These are phyloP conservation scores for Melampsora larici-populina DNA, from an alignment of 1,284 basidiomycete genomes.

Conservation along the genomic window DNA sequence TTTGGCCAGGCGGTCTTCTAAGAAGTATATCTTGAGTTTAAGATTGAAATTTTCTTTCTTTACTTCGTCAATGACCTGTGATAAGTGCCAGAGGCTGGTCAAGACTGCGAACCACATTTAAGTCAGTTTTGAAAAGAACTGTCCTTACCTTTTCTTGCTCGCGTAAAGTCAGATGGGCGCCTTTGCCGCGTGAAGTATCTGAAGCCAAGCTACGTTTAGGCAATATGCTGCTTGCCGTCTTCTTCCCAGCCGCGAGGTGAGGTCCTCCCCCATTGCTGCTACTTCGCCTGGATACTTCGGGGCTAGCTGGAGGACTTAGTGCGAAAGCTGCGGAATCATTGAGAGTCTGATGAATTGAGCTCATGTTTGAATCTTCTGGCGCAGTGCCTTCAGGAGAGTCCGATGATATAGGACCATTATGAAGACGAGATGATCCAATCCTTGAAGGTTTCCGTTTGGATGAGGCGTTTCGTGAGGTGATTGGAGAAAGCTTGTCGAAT, in stretches of 20 bases:
- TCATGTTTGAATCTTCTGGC: slow-evolving; percentile 1
- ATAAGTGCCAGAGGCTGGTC: background rate
- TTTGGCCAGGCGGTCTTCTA: slow-evolving; percentile 76
- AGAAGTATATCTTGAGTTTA: slow-evolving; percentile 86
- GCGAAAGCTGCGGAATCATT: slow-evolving; percentile 40
- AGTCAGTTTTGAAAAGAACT: background rate
- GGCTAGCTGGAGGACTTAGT: slow-evolving; percentile 34
- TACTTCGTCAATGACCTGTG: slow-evolving; percentile 80
- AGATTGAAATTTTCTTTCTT: slow-evolving; percentile 95
- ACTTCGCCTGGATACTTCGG: slow-evolving; percentile 11
- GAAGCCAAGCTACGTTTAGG: slow-evolving; percentile 13
- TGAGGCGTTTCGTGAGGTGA: background rate
- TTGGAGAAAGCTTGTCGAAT: background rate
- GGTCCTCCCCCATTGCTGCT: background rate
- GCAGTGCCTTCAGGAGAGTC: background rate
- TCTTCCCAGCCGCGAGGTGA: background rate
- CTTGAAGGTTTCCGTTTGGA: background rate
- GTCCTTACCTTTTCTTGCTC: slow-evolving; percentile 82
- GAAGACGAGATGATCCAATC: background rate
- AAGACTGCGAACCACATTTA: background rate
- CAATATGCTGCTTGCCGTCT: background rate
- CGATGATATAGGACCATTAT: background rate
- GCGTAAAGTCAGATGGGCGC: slow-evolving; percentile 67
- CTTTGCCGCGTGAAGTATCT: slow-evolving; percentile 21
- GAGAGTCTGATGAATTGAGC: slow-evolving; percentile 9